Evolutionary conservation across 129 eudicot species (phyloP), one percentile per base, ranked within the genome.

Genomic region (Silybum marianum): DNA sequence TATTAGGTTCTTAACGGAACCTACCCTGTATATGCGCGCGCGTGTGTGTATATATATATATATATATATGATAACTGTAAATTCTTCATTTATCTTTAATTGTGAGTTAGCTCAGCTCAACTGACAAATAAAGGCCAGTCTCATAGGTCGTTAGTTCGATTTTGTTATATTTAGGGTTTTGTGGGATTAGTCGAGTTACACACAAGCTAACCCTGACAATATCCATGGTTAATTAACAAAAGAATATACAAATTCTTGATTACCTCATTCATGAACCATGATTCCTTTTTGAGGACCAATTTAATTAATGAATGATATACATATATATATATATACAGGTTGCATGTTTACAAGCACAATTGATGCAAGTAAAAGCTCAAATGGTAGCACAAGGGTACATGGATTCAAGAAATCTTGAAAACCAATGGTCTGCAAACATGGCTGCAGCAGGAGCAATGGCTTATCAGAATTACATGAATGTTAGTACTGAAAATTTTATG

Each of bases 271-370:
- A 23, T 63, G 22, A 7, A 38, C 58, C 28, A 51, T 26, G 60
- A 44, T 44, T 24, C 16, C 58, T 36, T 77, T 65, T 65, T n/a
- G 9, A 44, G 2, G 28, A 54, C 65, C 14, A 40, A 71, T 71
- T 74, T 12, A 46, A 46, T 44, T 30, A 16, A 58, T 58, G 23
- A 58, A 18, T 18, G 5, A 5, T 54, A 18, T 58, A 58, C 18
- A n/a, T 80, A 18, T 44, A 95, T 18, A 5, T 54, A 18, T 58
- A 58, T 58, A n/a, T 80, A 18, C 62, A 95, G 99, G 99, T 95
- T 84, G 87, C 99, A 73, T 89, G 85, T 76, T 87, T 95, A 83
- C 99, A 95, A 91, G 90, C 97, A n/a, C 99, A 95, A 81, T 40
- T 95, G 77, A 89, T 93, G 97, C 98, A 95, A 87, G 90, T 74